Conservation (phyloP, 2,329 filamentous ascomycete species). For the Penicillium sp. region DNA sequence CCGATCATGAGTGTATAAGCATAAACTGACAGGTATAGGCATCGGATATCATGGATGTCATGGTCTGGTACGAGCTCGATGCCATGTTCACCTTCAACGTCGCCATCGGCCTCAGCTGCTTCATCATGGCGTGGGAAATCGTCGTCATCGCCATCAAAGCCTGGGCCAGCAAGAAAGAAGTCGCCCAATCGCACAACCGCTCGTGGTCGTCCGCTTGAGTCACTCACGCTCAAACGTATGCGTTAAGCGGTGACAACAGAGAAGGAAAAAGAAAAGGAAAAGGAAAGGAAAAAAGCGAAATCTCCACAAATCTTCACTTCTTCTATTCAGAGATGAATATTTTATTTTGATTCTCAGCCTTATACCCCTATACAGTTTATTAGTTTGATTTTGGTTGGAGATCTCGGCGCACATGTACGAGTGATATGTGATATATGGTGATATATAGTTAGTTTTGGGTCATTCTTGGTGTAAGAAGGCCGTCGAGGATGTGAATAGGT, state of each 20-base stretch:
- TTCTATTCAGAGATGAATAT: constrained; percentile 10
- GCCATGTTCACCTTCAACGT: constrained; percentile 94
- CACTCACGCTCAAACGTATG: background rate
- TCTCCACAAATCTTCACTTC: constrained; percentile 10
- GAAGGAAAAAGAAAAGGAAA: background rate
- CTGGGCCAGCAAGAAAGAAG: constrained; percentile 62
- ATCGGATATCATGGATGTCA: constrained; percentile 69
- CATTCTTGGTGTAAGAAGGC: too few relatives aligned
- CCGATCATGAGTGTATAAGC: constrained; percentile 70
- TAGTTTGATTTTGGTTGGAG: background rate
- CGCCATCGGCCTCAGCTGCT: constrained; percentile 74
- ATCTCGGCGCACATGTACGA: background rate
- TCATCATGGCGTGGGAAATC: constrained; percentile 82
- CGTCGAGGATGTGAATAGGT: background rate
- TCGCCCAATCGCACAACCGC: constrained; percentile 23
- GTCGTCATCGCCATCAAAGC: constrained; percentile 78
- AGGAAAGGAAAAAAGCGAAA: constrained; percentile 8
- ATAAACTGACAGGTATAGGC: constrained; percentile 48
- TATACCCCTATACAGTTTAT: constrained; percentile 17
- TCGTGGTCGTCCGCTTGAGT: constrained; percentile 15
- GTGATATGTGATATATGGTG: background rate
- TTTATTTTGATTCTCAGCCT: constrained; percentile 14
- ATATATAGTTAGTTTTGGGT: background rate
- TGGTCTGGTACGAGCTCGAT: constrained; percentile 72
- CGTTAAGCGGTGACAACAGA: background rate